phyloP scores from a whole-genome alignment of 2,329 filamentous ascomycete genomes.

The Microcera coccophila region DNA sequence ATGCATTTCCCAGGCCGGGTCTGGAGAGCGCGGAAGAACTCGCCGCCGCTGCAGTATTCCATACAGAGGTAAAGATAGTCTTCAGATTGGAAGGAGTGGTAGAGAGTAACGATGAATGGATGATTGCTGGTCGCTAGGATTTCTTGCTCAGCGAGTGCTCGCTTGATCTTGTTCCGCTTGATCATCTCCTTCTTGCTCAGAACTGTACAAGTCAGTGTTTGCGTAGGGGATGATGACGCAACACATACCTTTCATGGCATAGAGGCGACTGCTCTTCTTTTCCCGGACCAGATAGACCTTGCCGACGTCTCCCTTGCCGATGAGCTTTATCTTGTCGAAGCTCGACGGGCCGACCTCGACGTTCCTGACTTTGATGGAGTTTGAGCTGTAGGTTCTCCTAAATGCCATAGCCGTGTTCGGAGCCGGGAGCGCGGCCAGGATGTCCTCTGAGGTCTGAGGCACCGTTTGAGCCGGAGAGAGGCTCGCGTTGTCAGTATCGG shows the following conservation, averaged over 20 bases:
- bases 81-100: slow-evolving; percentile 98
- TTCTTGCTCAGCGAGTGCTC: slow-evolving; percentile 93
- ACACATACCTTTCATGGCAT: slow-evolving; percentile 91
- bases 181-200: slow-evolving; percentile 99
- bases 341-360: slow-evolving; percentile 93
- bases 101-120: slow-evolving; percentile 96
- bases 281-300: slow-evolving; percentile 97
- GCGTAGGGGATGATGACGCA: background rate
- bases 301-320: slow-evolving; percentile 96
- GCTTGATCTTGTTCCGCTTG: slow-evolving; percentile 99
- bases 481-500: slow-evolving; percentile 29
- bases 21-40: slow-evolving; percentile 96
- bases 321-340: slow-evolving; percentile 99
- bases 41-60: slow-evolving; percentile 98
- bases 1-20: slow-evolving; percentile 97
- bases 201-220: slow-evolving; percentile 50
- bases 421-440: slow-evolving; percentile 60
- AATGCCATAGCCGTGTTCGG: slow-evolving; percentile 70
- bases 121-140: slow-evolving; percentile 98
- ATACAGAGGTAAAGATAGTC: slow-evolving; percentile 99
- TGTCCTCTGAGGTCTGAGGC: slow-evolving; percentile 37
- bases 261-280: slow-evolving; percentile 93
- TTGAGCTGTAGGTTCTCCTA: slow-evolving; percentile 94
- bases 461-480: slow-evolving; percentile 32
- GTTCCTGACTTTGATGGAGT: slow-evolving; percentile 96